Evolutionary conservation across 768 basidiomycete species (phyloP).

Genomic region (Candolleomyces aberdarensis): DNA sequence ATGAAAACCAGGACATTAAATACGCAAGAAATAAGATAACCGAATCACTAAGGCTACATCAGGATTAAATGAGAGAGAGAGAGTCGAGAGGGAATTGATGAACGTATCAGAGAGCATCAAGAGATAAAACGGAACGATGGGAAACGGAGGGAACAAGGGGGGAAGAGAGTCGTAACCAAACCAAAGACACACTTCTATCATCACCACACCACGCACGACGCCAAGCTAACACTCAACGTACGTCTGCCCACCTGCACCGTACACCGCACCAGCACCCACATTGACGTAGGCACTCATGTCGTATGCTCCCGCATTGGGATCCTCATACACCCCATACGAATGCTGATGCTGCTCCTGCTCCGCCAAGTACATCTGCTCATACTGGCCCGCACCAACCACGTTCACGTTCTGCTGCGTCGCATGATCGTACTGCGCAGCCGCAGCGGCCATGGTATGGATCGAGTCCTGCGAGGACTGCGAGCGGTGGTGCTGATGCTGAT

Average conservation of each 20-base stretch:
- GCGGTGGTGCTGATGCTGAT: background rate
- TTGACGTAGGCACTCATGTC: background rate
- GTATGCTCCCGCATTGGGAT: background rate
- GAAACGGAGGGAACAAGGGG: background rate
- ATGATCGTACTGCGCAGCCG: background rate
- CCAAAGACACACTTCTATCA: too few relatives aligned
- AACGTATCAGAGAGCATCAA: background rate
- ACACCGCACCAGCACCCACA: background rate
- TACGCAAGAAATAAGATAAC: background rate
- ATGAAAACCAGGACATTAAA: background rate
- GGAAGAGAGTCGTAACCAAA: background rate
- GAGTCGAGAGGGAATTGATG: background rate
- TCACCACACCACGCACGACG: too few relatives aligned
- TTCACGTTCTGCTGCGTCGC: background rate
- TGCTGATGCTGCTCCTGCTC: background rate
- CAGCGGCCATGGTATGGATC: background rate
- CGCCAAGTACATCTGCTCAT: conserved; percentile 3
- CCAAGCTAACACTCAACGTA: background rate
- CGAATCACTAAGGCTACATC: background rate
- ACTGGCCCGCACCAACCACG: background rate
- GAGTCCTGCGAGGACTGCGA: background rate
- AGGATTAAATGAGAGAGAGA: background rate
- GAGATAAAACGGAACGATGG: background rate
- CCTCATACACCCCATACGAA: background rate
- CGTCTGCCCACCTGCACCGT: background rate